Evolutionary conservation across 306 rosid species (phyloP).

Genomic region (Sophora flavescens): DNA sequence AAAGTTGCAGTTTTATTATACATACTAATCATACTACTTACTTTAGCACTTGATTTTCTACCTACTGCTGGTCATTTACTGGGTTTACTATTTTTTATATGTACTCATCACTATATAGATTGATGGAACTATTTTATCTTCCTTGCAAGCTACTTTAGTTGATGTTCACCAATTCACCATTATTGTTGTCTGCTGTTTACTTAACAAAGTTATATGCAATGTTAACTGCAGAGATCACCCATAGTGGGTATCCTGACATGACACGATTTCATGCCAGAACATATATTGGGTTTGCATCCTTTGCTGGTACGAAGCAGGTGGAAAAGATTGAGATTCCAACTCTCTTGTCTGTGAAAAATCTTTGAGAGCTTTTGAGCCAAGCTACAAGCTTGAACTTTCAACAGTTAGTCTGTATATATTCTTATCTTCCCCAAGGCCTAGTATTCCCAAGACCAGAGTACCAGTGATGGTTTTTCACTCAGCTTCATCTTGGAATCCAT

Average conservation of each 20-base stretch:
- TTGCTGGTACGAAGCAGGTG: conserved; percentile 68
- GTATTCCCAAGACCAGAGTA: conserved; percentile 14
- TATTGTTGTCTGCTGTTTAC: conserved; percentile 6
- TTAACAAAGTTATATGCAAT: conserved; percentile 28
- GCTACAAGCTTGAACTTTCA: conserved; percentile 15
- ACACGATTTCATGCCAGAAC: conserved; percentile 93
- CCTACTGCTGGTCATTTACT: background rate
- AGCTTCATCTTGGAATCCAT: conserved; percentile 25
- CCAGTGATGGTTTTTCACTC: background rate
- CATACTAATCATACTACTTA: background rate
- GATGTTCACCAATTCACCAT: too few species aligned
- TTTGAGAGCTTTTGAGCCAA: conserved; percentile 42
- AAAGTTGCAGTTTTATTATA: background rate
- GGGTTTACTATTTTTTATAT: background rate
- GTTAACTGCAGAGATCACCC: conserved; percentile 76
- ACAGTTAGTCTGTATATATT: conserved; percentile 44
- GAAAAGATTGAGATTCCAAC: conserved; percentile 71
- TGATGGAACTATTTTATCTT: background rate
- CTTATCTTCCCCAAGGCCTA: conserved; percentile 26
- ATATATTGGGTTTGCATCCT: conserved; percentile 80
- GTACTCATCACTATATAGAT: conserved; percentile 5
- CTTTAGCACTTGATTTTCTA: background rate
- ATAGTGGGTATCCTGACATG: conserved; percentile 87
- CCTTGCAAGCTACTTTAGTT: conserved; percentile 15
- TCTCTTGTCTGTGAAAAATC: conserved; percentile 39